Conservation (phyloP, 2,329 filamentous ascomycete species). For the Colletotrichum lentis region DNA sequence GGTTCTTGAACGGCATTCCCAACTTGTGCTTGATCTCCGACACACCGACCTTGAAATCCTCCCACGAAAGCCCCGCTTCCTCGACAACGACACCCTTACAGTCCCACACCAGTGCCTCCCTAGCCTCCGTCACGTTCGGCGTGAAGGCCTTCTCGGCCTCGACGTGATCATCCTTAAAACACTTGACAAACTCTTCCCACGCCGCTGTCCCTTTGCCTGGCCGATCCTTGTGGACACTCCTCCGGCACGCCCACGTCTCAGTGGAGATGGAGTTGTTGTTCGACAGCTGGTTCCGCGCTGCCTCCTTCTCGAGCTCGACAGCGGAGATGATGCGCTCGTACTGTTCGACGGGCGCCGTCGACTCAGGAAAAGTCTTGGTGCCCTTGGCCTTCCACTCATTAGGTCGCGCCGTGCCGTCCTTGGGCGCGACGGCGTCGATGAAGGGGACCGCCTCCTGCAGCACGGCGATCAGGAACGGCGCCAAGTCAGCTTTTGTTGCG, state of each 20-base stretch:
- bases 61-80: constrained; percentile 54
- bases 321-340: constrained; percentile 59
- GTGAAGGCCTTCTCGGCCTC: constrained; percentile 53
- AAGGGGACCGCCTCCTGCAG: constrained; percentile 68
- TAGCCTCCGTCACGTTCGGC: constrained; percentile 48
- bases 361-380: constrained; percentile 58
- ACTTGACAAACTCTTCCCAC: constrained; percentile 70
- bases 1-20: constrained; percentile 61
- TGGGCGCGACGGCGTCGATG: constrained; percentile 62
- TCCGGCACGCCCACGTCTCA: constrained; percentile 72
- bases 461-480: constrained; percentile 60
- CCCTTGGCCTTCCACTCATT: constrained; percentile 63
- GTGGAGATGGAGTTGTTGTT: constrained; percentile 37
- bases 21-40: constrained; percentile 74
- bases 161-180: constrained; percentile 62
- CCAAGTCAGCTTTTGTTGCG: constrained; percentile 54
- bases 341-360: constrained; percentile 61
- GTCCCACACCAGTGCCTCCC: constrained; percentile 55
- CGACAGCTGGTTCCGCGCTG: constrained; percentile 46
- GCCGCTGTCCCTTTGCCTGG: constrained; percentile 61
- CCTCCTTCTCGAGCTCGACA: constrained; percentile 53
- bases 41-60: constrained; percentile 58
- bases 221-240: constrained; percentile 66
- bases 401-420: constrained; percentile 42
- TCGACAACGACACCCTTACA: constrained; percentile 52